phyloP scores from a whole-genome alignment of 805 yeast species.

The Lipomyces yamadae region DNA sequence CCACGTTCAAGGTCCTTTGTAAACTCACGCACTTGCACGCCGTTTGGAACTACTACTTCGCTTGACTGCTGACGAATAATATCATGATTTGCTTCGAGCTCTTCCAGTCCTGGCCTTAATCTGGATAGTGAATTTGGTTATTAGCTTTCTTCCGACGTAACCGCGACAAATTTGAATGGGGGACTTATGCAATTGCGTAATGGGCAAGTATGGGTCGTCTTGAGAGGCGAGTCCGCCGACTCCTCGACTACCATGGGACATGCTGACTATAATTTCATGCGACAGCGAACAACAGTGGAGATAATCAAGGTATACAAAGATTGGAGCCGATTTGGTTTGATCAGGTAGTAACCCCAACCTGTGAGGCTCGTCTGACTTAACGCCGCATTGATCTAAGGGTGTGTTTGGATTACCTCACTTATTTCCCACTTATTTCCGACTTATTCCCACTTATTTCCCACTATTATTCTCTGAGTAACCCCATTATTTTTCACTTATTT shows the following conservation, averaged over 20 bases:
- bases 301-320: background rate
- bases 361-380: no score
- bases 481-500: no score
- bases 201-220: slow-evolving; percentile 22
- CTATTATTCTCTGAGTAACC: no score
- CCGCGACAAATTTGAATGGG: background rate
- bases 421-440: no score
- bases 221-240: background rate
- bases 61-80: slow-evolving; percentile 19
- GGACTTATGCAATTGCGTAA: slow-evolving; percentile 29
- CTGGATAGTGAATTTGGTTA: slow-evolving; percentile 12
- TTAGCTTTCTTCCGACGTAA: slow-evolving; percentile 4
- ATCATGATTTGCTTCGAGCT: slow-evolving; percentile 11
- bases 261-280: background rate
- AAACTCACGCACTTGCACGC: slow-evolving; percentile 26
- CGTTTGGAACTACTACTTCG: slow-evolving; percentile 19
- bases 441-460: no score
- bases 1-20: slow-evolving; percentile 24
- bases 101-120: slow-evolving; percentile 16
- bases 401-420: no score
- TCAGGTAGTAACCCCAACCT: no score
- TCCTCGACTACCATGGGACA: background rate
- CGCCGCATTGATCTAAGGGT: no score
- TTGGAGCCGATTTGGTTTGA: no score
- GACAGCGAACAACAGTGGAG: background rate